phyloP scores from a whole-genome alignment of 2,329 filamentous ascomycete genomes.

The Capronia coronata region DNA sequence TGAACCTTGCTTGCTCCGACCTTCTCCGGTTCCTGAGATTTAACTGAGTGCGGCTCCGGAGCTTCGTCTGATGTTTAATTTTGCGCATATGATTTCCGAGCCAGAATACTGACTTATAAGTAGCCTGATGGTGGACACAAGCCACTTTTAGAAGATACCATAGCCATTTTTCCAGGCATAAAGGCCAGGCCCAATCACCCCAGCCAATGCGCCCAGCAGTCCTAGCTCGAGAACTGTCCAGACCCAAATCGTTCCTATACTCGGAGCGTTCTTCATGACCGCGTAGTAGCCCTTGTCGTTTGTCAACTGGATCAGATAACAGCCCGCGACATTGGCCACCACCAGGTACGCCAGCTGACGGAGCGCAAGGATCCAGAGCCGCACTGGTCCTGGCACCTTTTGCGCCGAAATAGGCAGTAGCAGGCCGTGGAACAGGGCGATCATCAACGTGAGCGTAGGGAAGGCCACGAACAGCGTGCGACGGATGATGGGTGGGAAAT shows the following conservation, averaged over 20 bases:
- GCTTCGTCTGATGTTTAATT: neutral
- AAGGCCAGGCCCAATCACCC: conserved; percentile 44
- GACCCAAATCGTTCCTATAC: conserved; percentile 82
- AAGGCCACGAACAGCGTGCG: conserved; percentile 37
- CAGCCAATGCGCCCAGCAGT: conserved; percentile 57
- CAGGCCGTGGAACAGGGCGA: conserved; percentile 42
- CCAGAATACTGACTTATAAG: no score
- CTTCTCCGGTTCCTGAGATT: conserved; percentile 6
- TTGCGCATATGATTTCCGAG: no score
- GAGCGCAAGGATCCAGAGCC: conserved; percentile 7
- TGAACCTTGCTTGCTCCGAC: neutral
- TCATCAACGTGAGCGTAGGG: conserved; percentile 39
- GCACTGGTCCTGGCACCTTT: conserved; percentile 2
- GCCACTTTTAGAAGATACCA: conserved; percentile 38
- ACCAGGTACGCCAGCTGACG: conserved; percentile 55
- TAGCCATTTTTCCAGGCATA: conserved; percentile 54
- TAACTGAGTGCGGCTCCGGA: neutral
- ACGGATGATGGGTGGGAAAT: conserved; percentile 27
- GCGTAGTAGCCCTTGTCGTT: conserved; percentile 76
- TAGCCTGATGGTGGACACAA: no score
- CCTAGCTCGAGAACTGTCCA: conserved; percentile 88
- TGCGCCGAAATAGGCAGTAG: conserved; percentile 33
- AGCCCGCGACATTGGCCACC: conserved; percentile 58
- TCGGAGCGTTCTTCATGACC: conserved; percentile 87
- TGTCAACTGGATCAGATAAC: conserved; percentile 73